Conservation (phyloP, 345 rosid genomes). For the Litchi chinensis region DNA sequence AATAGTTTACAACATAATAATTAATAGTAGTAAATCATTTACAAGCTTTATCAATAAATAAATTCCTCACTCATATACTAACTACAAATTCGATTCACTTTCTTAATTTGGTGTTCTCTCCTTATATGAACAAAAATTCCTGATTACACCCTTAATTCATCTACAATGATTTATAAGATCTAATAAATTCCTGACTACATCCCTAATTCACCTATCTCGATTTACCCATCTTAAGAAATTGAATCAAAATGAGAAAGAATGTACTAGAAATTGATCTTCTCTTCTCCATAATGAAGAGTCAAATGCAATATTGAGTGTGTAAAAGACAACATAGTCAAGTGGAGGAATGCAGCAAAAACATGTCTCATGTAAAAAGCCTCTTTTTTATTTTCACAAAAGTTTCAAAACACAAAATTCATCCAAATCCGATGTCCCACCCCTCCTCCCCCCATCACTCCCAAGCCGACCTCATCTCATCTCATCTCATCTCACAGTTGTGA, state of each 20-base stretch:
- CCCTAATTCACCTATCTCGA: background rate
- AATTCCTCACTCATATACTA: no score
- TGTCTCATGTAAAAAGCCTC: slow-evolving; percentile 10
- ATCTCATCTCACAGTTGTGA: slow-evolving; percentile 15
- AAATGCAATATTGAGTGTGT: background rate
- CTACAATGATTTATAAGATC: no score
- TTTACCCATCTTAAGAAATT: background rate
- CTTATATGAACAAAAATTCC: background rate
- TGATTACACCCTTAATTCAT: background rate
- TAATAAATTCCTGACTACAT: no score
- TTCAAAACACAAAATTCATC: background rate
- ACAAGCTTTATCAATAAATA: no score
- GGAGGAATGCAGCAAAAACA: background rate
- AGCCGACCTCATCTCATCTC: background rate
- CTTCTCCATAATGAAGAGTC: background rate
- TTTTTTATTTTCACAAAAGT: background rate
- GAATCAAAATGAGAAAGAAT: background rate
- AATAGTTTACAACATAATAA: no score
- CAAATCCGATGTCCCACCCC: slow-evolving; percentile 29
- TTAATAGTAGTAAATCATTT: no score
- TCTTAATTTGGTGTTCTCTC: background rate
- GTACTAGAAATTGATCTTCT: background rate
- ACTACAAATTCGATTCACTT: no score
- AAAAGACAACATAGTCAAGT: no score
- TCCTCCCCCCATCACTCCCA: slow-evolving; percentile 31